phyloP scores from a whole-genome alignment of 805 yeast species.

The Schizosaccharomyces octosporus region DNA sequence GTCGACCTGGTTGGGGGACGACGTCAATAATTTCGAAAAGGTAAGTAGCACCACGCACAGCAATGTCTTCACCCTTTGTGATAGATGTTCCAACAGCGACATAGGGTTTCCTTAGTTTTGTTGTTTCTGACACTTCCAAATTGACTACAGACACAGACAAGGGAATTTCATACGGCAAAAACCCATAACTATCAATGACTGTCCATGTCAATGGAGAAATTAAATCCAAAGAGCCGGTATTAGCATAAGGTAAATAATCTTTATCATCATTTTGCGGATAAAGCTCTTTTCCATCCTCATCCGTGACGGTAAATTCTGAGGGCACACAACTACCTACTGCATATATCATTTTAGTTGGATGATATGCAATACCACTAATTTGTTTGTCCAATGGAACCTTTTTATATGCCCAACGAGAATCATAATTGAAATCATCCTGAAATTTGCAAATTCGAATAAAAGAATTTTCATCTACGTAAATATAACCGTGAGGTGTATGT shows the following conservation, averaged over 20 bases:
- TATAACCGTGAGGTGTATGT: conserved; percentile 27
- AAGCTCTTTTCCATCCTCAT: conserved; percentile 45
- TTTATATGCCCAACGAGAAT: conserved; percentile 35
- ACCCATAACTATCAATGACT: conserved; percentile 41
- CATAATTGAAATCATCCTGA: conserved; percentile 23
- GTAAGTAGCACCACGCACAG: conserved; percentile 54
- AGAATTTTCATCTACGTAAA: conserved; percentile 29
- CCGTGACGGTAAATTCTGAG: conserved; percentile 37
- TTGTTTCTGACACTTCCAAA: conserved; percentile 18
- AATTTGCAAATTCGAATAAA: conserved; percentile 16
- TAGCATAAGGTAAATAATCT: conserved; percentile 21
- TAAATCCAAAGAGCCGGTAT: conserved; percentile 35
- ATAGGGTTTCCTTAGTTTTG: conserved; percentile 29
- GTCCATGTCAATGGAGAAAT: conserved; percentile 58
- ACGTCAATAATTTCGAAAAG: conserved; percentile 54
- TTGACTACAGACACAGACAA: conserved; percentile 30
- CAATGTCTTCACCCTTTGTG: conserved; percentile 53
- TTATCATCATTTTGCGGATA: conserved; percentile 20
- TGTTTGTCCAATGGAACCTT: conserved; percentile 32
- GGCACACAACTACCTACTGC: conserved; percentile 35
- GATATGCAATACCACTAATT: conserved; percentile 41
- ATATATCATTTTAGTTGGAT: conserved; percentile 37
- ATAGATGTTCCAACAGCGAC: conserved; percentile 59
- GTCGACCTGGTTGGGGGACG: conserved; percentile 70
- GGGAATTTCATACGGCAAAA: conserved; percentile 39